Evolutionary conservation across 495 filamentous ascomycete genomes (phyloP), one percentile per base, ranked within the genome.

Genomic region (Elasticomyces elasticus): DNA sequence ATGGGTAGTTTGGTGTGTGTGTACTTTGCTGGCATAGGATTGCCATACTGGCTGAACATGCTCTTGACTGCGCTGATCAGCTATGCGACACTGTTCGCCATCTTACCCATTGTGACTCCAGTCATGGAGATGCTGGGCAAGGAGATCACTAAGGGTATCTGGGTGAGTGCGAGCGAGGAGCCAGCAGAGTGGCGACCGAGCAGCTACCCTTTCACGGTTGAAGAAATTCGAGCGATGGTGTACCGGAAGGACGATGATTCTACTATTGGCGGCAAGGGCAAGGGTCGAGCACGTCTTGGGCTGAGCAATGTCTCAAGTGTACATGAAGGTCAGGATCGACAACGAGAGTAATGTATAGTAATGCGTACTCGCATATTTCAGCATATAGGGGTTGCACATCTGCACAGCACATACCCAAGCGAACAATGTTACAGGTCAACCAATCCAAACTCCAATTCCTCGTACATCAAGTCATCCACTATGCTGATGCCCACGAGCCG

Each of bases 1-100:
- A 60, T 69, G 51, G 69, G 69, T n/a, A 50, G 62, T 17, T 55
- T 59, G 51, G 38, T 63, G 5, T 60, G 54, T 27, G 52, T 66
- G 13, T 30, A 50, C 17, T 49, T 67, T 25, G 46, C 45, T 23
- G 40, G 33, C 2, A 9, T 22, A 1, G 56, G 61, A 4, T 33
- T 62, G 12, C 51, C 61, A 1, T 67, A 64, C 52, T 64, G 61
- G 61, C 46, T 50, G n/a, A 60, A 57, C 35, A 54, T 66, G 41
- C 38, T 66, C 7, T 26, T 66, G 1, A 56, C 52, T 2, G 61
- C 46, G 2, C 33, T 55, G 5, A 41, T 41, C 30, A 57, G 55
- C 41, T 66, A 62, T 22, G 27, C 17, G 12, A 33, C 43, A 5
- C 19, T 57, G 17, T 43, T 51, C 45, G 58, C 30, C 5, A 53